Base-by-base conservation (phyloP, 768 basidiomycete species). In the Galerina sulciceps region DNA sequence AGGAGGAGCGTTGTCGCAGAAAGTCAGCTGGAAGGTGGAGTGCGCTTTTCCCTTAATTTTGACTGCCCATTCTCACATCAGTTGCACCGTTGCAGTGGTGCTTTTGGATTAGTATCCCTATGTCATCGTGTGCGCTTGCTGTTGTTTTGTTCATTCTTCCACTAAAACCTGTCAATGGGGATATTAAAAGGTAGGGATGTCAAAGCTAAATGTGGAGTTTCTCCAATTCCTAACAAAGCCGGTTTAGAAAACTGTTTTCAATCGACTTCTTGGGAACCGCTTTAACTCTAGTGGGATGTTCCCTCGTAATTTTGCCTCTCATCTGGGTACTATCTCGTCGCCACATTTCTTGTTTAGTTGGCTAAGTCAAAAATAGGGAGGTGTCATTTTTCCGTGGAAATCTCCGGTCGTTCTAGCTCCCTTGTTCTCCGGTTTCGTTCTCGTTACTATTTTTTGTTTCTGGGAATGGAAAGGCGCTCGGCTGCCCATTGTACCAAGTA, bases 381-480 rank as follows among this genome's bases (percentile, higher is more conserved):
- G 91, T 0, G 81, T 86, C 0, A 85, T 85, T 1, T 90, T 90
- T 63, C 80, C 89, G 1, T 92, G 90, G 91, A 74, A 69, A 6
- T 90, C 88, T 0, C 81, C 88, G 0, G 76, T 84, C 2, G 86
- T 94, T 53, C 69, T 90, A 35, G 86, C 77, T 0, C 82, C 86
- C 0, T 70, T 91, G 6, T 70, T 83, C 49, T 79, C 85, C 0
- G 87, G 89, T 0, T 55, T 87, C 18, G 49, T 83, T 0, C 80
- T 87, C 11, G 72, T 85, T 6, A 72, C 63, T 0, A 44, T 89
- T 3, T 93, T 92, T 69, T 81, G 89, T 47, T 53, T 85, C 37
- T 90, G 87, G 81, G 91, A 93, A 71, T 87, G 86, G 82, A 88
- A 85, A 69, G 77, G 86, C 1, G 87, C 89, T 1, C 74, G 72